Evolutionary conservation across 164 flowering plant genomes (phyloP).

Genomic region (Vitis rotundifolia): DNA sequence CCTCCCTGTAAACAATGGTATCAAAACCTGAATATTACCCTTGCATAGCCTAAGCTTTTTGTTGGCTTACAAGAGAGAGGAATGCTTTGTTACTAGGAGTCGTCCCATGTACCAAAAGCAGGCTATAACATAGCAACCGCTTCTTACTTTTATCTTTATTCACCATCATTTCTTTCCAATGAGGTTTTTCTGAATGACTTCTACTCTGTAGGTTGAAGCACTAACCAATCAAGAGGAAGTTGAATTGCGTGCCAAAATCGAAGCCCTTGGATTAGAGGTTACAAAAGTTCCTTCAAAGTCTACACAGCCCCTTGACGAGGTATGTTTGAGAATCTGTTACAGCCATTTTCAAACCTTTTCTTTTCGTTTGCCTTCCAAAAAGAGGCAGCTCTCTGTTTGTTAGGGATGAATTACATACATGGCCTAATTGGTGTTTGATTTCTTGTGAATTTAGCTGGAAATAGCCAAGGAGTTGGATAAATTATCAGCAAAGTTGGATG

Average conservation of each 20-base stretch:
- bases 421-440: not conserved
- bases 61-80: no score
- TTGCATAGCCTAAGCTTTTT: no score
- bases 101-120: no score
- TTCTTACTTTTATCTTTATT: not conserved
- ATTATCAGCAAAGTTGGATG: constrained; percentile 76
- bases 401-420: no score
- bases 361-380: not conserved
- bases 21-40: no score
- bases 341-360: not conserved
- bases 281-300: constrained; percentile 74
- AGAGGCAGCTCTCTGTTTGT: not conserved
- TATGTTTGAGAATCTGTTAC: constrained; percentile 10
- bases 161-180: not conserved
- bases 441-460: constrained; percentile 50
- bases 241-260: constrained; percentile 84
- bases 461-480: constrained; percentile 86
- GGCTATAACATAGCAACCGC: no score
- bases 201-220: constrained; percentile 66
- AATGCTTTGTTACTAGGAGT: no score
- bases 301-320: constrained; percentile 67
- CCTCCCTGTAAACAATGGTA: no score
- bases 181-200: not conserved
- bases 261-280: constrained; percentile 80
- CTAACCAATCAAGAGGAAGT: constrained; percentile 84